Conservation (phyloP, 768 basidiomycete species). For the Daedaleopsis nitida region DNA sequence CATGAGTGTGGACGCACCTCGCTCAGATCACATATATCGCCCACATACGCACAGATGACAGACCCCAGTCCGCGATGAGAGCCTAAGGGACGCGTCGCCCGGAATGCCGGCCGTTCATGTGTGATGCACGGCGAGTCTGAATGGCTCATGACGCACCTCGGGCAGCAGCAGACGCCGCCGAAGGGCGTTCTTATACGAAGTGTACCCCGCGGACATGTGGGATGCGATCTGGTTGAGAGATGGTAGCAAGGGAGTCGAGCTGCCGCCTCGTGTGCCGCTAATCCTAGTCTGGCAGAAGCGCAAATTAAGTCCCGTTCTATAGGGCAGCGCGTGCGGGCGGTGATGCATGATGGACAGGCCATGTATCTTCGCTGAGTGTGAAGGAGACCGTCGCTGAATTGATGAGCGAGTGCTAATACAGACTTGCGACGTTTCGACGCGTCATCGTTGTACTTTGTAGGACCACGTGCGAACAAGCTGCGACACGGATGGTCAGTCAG, state of each 20-base stretch:
- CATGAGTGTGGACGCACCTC: too few species aligned
- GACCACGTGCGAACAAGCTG: not conserved
- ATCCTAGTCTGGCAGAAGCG: not conserved
- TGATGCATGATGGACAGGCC: not conserved
- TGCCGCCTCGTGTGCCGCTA: constrained; percentile 11
- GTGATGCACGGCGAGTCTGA: not conserved
- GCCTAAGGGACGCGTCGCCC: too few species aligned
- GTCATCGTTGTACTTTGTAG: not conserved
- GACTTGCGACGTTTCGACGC: not conserved
- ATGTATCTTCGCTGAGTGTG: constrained; percentile 9
- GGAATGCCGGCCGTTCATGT: not conserved
- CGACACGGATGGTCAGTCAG: not conserved
- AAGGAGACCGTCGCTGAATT: not conserved
- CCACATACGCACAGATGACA: not conserved
- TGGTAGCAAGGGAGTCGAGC: not conserved
- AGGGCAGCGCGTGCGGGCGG: not conserved
- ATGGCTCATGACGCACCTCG: not conserved
- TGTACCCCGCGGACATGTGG: not conserved
- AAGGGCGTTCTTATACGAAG: not conserved
- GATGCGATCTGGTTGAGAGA: not conserved
- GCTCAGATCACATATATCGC: not conserved
- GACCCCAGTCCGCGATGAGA: not conserved
- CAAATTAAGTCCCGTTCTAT: not conserved
- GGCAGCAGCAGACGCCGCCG: not conserved
- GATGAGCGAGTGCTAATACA: not conserved